Base-by-base conservation (phyloP, 495 filamentous ascomycete species). In the Lineolata rhizophorae region DNA sequence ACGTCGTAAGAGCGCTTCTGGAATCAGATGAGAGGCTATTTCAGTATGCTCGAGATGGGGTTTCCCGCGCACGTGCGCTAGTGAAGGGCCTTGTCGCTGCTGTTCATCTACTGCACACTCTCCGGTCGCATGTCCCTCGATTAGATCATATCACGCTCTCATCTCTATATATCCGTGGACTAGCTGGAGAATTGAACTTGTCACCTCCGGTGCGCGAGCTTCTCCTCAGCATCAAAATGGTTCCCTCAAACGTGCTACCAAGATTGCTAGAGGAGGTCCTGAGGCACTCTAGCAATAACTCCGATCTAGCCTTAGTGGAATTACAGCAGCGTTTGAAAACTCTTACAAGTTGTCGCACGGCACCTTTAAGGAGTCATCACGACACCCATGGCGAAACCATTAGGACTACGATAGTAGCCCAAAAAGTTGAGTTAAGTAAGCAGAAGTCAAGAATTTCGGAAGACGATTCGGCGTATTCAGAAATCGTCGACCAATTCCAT, bases 391-490 rank as follows among this genome's bases (percentile, higher is more conserved):
- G 68, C 53, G 67, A 72, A 26, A 64, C 73, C 17, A 54, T 90
- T 4, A 69, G 78, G 35, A 80, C 82, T 2, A 91, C 84, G 0
- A 72, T 93, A 12, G 67, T 92, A 15, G 76, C 79, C 29, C 79
- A 92, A 43, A 81, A 76, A 39, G 76, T 94, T 5, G 73, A 77
- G 43, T 58, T 97, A 27, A 87, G 72, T 51, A 78, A 75, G 40
- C 73, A 81, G 41, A 77, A 75, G 37, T 67, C 78, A 1, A 60
- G 64, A 15, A 54, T 94, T 8, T 73, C 78, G 0, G 56, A 74
- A n/a, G 57, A 76, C 35, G 80, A 87, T 42, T 58, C 67, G 25
- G 62, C 64, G 5, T 94, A 85, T 50, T 80, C 82, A 11, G 50
- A 61, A n/a, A 49, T 90, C 3, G 59, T 93, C 8, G 62, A 80